Evolutionary conservation across 371 early-diverging fungal species (phyloP).

Genomic region (Saksenaea oblongispora): DNA sequence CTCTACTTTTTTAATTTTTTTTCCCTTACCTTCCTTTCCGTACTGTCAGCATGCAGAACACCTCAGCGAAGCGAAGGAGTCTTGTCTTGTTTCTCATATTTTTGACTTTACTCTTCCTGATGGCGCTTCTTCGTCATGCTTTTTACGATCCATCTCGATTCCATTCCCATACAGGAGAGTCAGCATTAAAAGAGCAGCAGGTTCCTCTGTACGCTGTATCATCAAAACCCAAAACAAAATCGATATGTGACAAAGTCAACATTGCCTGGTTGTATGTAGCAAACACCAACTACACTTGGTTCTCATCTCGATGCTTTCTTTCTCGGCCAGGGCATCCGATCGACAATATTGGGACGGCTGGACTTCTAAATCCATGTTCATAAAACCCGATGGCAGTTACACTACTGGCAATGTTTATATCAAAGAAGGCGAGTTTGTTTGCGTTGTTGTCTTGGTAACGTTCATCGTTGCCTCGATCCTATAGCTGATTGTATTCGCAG

Average conservation of each 20-base stretch:
- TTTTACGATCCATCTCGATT: neutral
- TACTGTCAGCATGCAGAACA: conserved; percentile 9
- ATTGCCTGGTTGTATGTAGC: conserved; percentile 33
- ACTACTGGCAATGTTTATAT: conserved; percentile 33
- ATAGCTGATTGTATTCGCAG: conserved; percentile 9
- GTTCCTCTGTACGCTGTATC: neutral
- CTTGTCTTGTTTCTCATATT: conserved; percentile 11
- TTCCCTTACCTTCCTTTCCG: neutral
- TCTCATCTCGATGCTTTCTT: neutral
- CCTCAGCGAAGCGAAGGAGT: conserved; percentile 16
- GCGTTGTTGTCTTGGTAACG: conserved; percentile 40
- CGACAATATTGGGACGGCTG: conserved; percentile 45
- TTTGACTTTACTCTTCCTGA: conserved; percentile 9
- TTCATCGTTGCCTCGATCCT: neutral
- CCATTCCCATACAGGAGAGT: neutral
- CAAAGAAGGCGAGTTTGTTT: conserved; percentile 27
- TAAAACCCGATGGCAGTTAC: conserved; percentile 36
- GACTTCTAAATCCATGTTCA: conserved; percentile 38
- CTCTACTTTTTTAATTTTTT: neutral
- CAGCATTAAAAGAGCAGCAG: neutral
- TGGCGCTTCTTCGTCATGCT: neutral
- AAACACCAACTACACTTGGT: neutral
- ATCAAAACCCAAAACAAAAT: neutral
- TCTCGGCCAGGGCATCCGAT: conserved; percentile 29
- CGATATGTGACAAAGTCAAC: conserved; percentile 29